Conservation (phyloP, 2,329 filamentous ascomycete species). For the Intubia oerlemansii region DNA sequence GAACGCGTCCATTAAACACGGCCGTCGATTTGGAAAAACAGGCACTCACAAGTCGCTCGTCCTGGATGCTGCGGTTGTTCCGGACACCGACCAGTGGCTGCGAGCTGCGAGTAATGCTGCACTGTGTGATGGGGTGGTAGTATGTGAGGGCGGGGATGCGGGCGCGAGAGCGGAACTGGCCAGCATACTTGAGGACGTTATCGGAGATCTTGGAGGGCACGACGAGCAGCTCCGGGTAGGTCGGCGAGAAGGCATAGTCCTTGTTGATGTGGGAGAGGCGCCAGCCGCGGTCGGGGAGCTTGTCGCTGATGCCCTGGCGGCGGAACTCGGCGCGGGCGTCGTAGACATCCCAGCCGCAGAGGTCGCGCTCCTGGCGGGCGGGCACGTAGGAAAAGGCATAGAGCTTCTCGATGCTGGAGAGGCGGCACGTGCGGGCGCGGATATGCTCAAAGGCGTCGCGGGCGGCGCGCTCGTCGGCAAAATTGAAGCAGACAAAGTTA, state of each 20-base stretch:
- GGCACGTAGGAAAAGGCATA: slow-evolving; percentile 79
- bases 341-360: slow-evolving; percentile 71
- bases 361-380: slow-evolving; percentile 46
- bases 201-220: slow-evolving; percentile 89
- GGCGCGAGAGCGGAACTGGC: slow-evolving; percentile 67
- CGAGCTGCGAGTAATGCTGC: slow-evolving; percentile 85
- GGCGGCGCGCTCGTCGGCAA: slow-evolving; percentile 50
- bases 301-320: slow-evolving; percentile 68
- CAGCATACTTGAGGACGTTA: slow-evolving; percentile 85
- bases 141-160: slow-evolving; percentile 83
- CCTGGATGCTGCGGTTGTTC: slow-evolving; percentile 79
- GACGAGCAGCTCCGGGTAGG: slow-evolving; percentile 68
- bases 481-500: slow-evolving; percentile 80
- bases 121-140: slow-evolving; percentile 91
- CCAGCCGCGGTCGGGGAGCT: slow-evolving; percentile 64
- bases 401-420: slow-evolving; percentile 68
- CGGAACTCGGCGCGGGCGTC: slow-evolving; percentile 70
- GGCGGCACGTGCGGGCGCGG: slow-evolving; percentile 55
- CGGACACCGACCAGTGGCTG: slow-evolving; percentile 77
- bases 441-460: slow-evolving; percentile 79
- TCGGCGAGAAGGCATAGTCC: slow-evolving; percentile 79
- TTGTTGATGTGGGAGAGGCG: slow-evolving; percentile 75
- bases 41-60: slow-evolving; percentile 79
- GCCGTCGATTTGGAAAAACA: slow-evolving; percentile 59
- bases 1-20: slow-evolving; percentile 9